Base-by-base conservation (phyloP, 2,329 filamentous ascomycete species). In the Purpureocillium lavendulum region DNA sequence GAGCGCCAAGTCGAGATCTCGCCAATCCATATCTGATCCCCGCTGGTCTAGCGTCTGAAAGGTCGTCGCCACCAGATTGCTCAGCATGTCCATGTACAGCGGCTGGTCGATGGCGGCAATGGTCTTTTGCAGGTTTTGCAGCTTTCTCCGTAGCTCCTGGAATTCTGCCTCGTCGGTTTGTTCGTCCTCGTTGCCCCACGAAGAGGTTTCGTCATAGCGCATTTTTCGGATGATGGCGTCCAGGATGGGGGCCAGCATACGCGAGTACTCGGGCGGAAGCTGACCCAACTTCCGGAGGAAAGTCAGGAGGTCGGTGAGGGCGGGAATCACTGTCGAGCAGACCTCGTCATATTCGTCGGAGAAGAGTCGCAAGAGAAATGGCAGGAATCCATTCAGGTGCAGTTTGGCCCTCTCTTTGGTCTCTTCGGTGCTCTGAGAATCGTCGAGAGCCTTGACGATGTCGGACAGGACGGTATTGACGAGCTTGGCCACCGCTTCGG, bases 301-400 rank as follows among this genome's bases (percentile, higher is more conserved):
- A 21, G 87, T 88, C 44, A 98, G 75, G 36, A 97, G 76, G 54
- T 98, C 94, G 36, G 87, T 95, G 40, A 97, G 77, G 30, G 87
- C 90, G 16, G 89, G 86, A 45, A 98, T 94, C 42, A 97, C 87
- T 11, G 87, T 92, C 29, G 89, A 94, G 69, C 92, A 97, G 50
- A 98, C 83, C 66, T 98, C 92, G 61, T 98, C 92, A 60, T 94
- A 98, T 58, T 98, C 89, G 61, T 98, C 92, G 17, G 88, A 85
- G 65, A 98, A 96, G 69, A 96, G 96, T 30, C 90, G 85, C 37
- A 98, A 70, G 11, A 97, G 73, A 50, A 89, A 83, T 1, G 89
- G 87, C 21, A 95, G 69, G 59, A 97, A 97, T 31, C 78, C 76
- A 55, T 84, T 84, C 39, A 97, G 71, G 43, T 94, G 76, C 50